Evolutionary conservation across 1,284 basidiomycete genomes (phyloP), one percentile per base, ranked within the genome.

Genomic region (Meira miltonrushii): DNA sequence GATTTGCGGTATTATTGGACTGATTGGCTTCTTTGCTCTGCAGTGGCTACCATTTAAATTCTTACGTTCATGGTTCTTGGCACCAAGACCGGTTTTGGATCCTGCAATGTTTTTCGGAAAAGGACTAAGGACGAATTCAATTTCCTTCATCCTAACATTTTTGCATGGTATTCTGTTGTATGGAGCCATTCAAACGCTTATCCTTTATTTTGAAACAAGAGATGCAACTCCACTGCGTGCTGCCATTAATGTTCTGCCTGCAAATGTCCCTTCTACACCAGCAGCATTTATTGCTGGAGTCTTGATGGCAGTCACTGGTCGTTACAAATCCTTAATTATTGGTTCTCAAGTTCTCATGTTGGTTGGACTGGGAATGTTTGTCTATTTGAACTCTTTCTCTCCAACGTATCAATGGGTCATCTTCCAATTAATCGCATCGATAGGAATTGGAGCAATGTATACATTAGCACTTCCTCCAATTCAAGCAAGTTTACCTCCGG

Each of bases 181-280:
- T 48, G 66, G 62, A 2, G 56, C 67, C 13, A 65, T 74, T 57
- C 77, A 78, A 58, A 70, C 66, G 17, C 52, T 66, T 33, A 66
- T 65, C 23, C 57, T 70, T 53, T 84, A 82, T 67, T 83, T 82
- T 62, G 83, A 84, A 70, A 81, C 79, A 2, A 79, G 80, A 49
- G 79, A 77, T 13, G 79, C 80, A 4, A 79, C 79, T 1, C 80
- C 83, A 1, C 73, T 80, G 15, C 65, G 68, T 0, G 81, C 82
- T 4, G 82, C 82, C 0, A 77, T 84, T 12, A 75, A 80, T 25
- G 62, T 77, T 1, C 77, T 84, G 50, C 68, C 78, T 1, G 61
- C 80, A 9, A 69, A 65, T 12, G 65, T 65, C 5, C 67, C 67
- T 7, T 61, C 60, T 0, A 63, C 66, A 0, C 66, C 68, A 2